Conservation (phyloP, 306 rosid species). For the Malus sylvestris region DNA sequence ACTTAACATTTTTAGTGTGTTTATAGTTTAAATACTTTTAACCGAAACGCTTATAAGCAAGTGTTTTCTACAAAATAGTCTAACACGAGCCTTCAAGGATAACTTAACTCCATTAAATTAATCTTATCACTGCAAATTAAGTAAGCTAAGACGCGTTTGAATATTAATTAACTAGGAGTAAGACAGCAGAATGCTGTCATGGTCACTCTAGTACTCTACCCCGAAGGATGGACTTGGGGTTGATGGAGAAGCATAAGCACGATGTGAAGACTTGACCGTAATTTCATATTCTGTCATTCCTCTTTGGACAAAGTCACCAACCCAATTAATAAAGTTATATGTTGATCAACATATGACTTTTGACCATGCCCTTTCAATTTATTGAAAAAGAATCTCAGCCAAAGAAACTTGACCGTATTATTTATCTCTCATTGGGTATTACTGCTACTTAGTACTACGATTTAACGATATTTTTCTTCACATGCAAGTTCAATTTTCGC, state of each 20-base stretch:
- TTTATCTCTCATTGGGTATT: not conserved
- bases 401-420: not conserved
- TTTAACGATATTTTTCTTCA: no score
- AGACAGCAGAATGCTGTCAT: not conserved
- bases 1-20: no score
- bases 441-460: no score
- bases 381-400: not conserved
- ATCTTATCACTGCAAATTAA: not conserved
- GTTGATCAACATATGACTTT: not conserved
- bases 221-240: not conserved
- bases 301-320: not conserved
- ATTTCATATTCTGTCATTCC: not conserved
- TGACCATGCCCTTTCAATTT: not conserved
- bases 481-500: no score
- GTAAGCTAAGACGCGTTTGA: not conserved
- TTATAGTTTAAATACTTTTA: no score
- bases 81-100: not conserved
- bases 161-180: not conserved
- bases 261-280: not conserved
- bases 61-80: not conserved
- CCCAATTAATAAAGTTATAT: not conserved
- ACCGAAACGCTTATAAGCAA: not conserved
- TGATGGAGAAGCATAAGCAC: not conserved
- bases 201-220: not conserved
- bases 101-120: not conserved